A percentile compares a stretch with the other conserved stretches of the same genome.
Conservation (phyloP, 2,329 filamentous ascomycete genomes). For the Didymella lethalis region DNA sequence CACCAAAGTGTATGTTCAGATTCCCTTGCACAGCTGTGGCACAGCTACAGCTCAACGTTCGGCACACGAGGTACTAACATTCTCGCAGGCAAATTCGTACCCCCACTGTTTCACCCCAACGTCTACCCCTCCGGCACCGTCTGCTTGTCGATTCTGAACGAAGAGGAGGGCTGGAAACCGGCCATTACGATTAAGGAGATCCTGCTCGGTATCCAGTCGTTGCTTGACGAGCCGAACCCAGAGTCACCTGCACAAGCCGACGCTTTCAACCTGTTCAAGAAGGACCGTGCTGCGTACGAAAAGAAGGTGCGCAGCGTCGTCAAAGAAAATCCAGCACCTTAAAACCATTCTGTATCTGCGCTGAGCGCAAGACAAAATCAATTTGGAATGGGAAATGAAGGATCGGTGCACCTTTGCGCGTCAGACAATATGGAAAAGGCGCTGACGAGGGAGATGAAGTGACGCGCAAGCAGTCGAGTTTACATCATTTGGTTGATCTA, state of each 20-base stretch:
- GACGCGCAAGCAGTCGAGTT: not conserved
- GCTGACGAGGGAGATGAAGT: not conserved
- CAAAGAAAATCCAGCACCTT: slow-evolving; percentile 84
- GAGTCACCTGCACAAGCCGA: slow-evolving; percentile 97
- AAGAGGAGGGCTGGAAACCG: slow-evolving; percentile 98
- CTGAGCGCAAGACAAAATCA: not conserved
- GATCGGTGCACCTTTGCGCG: not conserved
- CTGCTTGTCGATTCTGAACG: slow-evolving; percentile 95
- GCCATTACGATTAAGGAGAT: slow-evolving; percentile 99
- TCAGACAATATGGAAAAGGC: not conserved
- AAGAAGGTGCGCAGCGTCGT: slow-evolving; percentile 86
- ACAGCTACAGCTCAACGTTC: not conserved
- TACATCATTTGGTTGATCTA: not conserved
- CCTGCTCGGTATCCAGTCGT: slow-evolving; percentile 90
- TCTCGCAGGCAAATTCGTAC: slow-evolving; percentile 87
- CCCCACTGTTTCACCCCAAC: slow-evolving; percentile 96
- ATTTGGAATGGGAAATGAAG: not conserved
- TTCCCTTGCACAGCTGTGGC: not conserved
- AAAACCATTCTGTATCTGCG: slow-evolving; percentile 3
- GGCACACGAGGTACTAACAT: slow-evolving; percentile 2
- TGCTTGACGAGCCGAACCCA: slow-evolving; percentile 95
- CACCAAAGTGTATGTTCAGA: slow-evolving; percentile 84
- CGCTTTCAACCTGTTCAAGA: slow-evolving; percentile 96
- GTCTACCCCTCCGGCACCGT: slow-evolving; percentile 98
- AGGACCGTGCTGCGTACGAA: slow-evolving; percentile 86